Percentiles rank a stretch among this genome's conserved stretches.
phyloP scores from a whole-genome alignment of 1,284 basidiomycete species.

The Irpex rosettiformis region DNA sequence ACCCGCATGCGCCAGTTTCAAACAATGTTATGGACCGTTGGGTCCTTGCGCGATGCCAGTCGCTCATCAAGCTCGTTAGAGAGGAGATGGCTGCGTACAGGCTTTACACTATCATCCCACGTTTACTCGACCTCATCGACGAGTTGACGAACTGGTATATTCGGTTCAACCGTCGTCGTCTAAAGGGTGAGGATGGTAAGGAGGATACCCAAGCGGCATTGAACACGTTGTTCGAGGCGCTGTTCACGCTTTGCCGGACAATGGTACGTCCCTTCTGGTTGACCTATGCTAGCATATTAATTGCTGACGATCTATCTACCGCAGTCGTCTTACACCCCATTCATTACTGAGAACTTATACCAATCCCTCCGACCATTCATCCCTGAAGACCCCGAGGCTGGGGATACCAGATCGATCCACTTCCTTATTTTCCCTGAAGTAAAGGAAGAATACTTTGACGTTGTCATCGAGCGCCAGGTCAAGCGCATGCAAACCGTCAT shows the following conservation, averaged over 20 bases:
- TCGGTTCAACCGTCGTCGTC: constrained; percentile 93
- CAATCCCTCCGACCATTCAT: constrained; percentile 88
- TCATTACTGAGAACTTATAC: constrained; percentile 96
- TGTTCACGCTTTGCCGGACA: constrained; percentile 92
- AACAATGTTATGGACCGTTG: constrained; percentile 98
- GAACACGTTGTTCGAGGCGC: constrained; percentile 94
- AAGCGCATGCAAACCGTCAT: constrained; percentile 95
- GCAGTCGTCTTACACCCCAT: constrained; percentile 96
- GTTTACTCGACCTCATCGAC: constrained; percentile 88
- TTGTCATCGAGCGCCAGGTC: constrained; percentile 94
- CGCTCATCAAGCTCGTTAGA: constrained; percentile 87
- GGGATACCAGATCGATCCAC: constrained; percentile 91
- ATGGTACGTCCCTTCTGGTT: constrained; percentile 58
- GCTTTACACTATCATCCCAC: constrained; percentile 98
- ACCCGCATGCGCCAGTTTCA: constrained; percentile 82
- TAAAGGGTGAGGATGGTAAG: constrained; percentile 93
- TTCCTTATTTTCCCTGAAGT: constrained; percentile 94
- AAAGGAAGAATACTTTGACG: constrained; percentile 94
- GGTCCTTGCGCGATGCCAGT: constrained; percentile 97
- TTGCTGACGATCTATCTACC: constrained; percentile 13
- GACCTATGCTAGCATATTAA: neutral
- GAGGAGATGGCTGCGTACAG: constrained; percentile 97
- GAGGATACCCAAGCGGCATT: constrained; percentile 89
- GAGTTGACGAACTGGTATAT: constrained; percentile 99
- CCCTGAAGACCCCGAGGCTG: constrained; percentile 65